A percentile compares a stretch with the other conserved stretches of the same genome.
These are phyloP conservation scores for Paulownia fortunei DNA, from an alignment of 257 asterid species.

Conservation along the genomic window DNA sequence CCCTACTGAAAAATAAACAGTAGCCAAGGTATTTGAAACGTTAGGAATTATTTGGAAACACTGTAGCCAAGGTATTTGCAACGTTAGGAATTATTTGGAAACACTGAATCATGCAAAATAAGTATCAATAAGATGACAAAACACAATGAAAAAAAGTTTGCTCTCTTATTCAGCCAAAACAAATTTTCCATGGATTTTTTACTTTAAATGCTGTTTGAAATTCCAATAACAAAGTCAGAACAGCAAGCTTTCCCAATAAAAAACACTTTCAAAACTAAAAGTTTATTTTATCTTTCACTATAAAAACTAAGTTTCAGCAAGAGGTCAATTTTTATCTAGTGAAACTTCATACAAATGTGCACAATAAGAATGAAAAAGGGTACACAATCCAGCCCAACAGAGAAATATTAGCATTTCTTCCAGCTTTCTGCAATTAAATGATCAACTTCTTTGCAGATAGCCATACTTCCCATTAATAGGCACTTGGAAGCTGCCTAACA, in stretches of 20 bases:
- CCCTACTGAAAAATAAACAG: too few species aligned
- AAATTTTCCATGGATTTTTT: not conserved
- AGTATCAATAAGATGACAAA: constrained; percentile 11
- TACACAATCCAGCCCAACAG: not conserved
- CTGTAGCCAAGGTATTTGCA: too few species aligned
- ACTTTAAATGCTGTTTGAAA: not conserved
- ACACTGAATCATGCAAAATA: constrained; percentile 10
- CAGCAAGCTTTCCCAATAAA: not conserved
- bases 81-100: not conserved
- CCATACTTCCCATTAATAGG: not conserved
- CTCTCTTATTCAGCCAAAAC: not conserved
- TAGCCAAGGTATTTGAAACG: too few species aligned
- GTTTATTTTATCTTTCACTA: not conserved
- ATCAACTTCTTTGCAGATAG: not conserved
- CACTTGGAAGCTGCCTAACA: not conserved
- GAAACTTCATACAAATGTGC: not conserved
- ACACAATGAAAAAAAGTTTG: not conserved
- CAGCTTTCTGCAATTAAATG: not conserved
- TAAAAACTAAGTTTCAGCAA: not conserved
- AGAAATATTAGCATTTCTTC: not conserved
- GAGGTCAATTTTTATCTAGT: not conserved
- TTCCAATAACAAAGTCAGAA: not conserved
- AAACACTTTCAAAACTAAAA: not conserved
- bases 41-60: too few species aligned
- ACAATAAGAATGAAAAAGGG: too few species aligned